phyloP scores from a whole-genome alignment of 495 filamentous ascomycete genomes.

The Penicillium desertorum region DNA sequence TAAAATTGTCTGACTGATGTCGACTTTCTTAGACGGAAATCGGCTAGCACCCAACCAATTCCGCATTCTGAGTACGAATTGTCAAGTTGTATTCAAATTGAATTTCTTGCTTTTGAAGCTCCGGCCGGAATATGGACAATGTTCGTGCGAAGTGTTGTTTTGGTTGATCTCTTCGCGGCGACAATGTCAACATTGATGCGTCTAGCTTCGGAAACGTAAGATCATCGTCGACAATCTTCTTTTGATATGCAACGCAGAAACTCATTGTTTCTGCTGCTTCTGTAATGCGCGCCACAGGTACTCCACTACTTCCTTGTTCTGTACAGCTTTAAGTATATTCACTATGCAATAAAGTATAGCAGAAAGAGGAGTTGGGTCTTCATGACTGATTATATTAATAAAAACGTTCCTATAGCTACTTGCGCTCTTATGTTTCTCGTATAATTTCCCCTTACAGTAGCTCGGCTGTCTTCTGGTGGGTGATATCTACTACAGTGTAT shows the following conservation, averaged over 20 bases:
- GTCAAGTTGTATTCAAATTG: no score
- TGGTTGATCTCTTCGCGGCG: slow-evolving; percentile 68
- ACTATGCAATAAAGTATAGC: slow-evolving; percentile 74
- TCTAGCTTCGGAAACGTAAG: slow-evolving; percentile 82
- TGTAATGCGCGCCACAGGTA: slow-evolving; percentile 35
- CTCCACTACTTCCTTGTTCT: no score
- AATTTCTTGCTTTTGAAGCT: neutral
- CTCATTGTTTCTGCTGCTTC: slow-evolving; percentile 75
- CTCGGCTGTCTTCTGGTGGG: slow-evolving; percentile 47
- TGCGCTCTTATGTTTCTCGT: slow-evolving; percentile 63
- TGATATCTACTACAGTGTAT: slow-evolving; percentile 42
- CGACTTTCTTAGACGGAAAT: no score
- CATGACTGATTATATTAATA: slow-evolving; percentile 86
- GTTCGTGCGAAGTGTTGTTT: slow-evolving; percentile 23
- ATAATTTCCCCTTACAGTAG: slow-evolving; percentile 57
- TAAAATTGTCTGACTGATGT: no score
- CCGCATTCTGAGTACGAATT: no score
- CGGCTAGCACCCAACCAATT: no score
- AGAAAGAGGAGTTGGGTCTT: slow-evolving; percentile 81
- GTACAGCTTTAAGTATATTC: no score
- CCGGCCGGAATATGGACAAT: no score
- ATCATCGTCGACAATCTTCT: slow-evolving; percentile 77
- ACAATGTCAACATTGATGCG: slow-evolving; percentile 65
- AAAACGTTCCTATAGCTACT: slow-evolving; percentile 75
- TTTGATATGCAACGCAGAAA: slow-evolving; percentile 73